Conservation (phyloP, 768 basidiomycete genomes). For the Leucosporidium scottii region DNA sequence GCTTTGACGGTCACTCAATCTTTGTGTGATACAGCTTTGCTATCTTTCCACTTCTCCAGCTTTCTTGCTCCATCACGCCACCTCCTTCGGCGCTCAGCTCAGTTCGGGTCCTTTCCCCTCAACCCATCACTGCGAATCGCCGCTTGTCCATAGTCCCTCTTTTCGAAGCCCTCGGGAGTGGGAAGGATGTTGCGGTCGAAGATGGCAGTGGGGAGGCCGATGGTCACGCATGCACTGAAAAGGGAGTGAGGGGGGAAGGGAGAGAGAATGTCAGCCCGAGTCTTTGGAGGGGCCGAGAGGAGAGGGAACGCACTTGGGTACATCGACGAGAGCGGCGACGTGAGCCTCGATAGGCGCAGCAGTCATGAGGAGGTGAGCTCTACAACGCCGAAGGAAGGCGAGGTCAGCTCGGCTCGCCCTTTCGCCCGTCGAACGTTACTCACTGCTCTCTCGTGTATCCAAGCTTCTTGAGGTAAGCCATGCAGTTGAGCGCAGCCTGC, state of each 20-base stretch:
- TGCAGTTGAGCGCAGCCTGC: constrained; percentile 68
- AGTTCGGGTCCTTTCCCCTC: not conserved
- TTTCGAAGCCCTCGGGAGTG: constrained; percentile 53
- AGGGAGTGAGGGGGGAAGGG: too few relatives aligned
- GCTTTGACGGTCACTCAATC: too few relatives aligned
- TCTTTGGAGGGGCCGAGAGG: too few relatives aligned
- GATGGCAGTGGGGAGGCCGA: constrained; percentile 68
- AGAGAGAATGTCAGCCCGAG: too few relatives aligned
- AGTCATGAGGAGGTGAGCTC: constrained; percentile 59
- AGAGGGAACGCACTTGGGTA: not conserved
- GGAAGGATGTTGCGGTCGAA: constrained; percentile 69
- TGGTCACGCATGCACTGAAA: constrained; percentile 70
- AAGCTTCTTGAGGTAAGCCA: constrained; percentile 54
- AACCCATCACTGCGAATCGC: constrained; percentile 61
- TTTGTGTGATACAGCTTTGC: too few relatives aligned
- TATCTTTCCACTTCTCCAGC: too few relatives aligned
- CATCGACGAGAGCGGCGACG: constrained; percentile 61
- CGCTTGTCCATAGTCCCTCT: constrained; percentile 57
- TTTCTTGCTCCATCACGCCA: too few relatives aligned
- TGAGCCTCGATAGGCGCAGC: constrained; percentile 66
- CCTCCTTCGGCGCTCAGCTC: too few relatives aligned
- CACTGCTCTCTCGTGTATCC: constrained; percentile 70
- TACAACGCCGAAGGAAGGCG: not conserved
- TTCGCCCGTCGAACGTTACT: not conserved
- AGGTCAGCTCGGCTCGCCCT: not conserved